These are phyloP conservation scores for Flaveria bidentis DNA, from an alignment of 129 eudicot genomes.

Conservation along the genomic window DNA sequence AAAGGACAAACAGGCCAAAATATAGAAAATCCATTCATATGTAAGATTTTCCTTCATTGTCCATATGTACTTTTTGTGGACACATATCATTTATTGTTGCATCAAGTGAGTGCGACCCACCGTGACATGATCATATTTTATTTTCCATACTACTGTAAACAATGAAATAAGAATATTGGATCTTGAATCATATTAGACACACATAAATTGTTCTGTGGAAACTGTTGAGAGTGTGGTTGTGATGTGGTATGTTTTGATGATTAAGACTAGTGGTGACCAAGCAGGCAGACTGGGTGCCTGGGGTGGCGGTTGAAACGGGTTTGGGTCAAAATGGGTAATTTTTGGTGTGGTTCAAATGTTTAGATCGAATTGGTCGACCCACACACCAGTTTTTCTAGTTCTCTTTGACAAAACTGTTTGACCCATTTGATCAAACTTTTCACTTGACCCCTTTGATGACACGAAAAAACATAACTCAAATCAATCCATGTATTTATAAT, in stretches of 20 bases:
- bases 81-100: not conserved
- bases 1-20: not conserved
- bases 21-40: not conserved
- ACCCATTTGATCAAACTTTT: not conserved
- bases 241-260: not conserved
- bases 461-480: not conserved
- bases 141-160: not conserved
- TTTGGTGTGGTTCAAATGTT: not conserved
- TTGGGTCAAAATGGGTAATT: not conserved
- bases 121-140: not conserved
- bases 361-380: not conserved
- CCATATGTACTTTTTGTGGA: not conserved
- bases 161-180: slow-evolving; percentile 3
- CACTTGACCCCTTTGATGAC: not conserved
- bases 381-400: not conserved
- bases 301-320: not conserved
- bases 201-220: not conserved
- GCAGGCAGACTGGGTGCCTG: not conserved
- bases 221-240: not conserved
- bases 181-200: not conserved
- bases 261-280: not conserved
- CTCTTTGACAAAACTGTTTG: not conserved
- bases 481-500: not conserved
- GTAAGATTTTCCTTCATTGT: not conserved
- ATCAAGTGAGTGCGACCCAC: not conserved